Base-by-base conservation (phyloP, 345 rosid genomes). In the Brassica juncea region DNA sequence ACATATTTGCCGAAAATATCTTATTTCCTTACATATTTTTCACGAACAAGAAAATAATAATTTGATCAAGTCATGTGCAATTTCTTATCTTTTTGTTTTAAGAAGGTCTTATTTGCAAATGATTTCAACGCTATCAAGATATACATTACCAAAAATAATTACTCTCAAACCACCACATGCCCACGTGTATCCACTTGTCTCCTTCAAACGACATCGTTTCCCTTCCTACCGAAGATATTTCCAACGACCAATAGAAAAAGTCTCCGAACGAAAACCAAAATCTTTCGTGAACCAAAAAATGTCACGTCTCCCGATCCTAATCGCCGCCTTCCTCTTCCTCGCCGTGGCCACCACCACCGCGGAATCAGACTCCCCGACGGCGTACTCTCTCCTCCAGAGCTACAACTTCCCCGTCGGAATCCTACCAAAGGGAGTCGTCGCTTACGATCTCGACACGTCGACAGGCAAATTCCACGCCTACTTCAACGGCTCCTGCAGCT, bases 401-500 rank as follows among this genome's bases (percentile, higher is more conserved):
- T 93, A 72, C 85, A 85, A 90, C 84, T 93, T 96, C 79, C 98
- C 99, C 0, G 64, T 49, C 32, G 99, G 99, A 42, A 70, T 96
- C 69, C 92, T 96, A 47, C 99, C 99, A 0, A 79, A 86, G 81
- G 99, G 97, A 5, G 83, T 80, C 23, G 64, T 69, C 0, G 84
- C 85, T 14, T 96, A 92, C 81, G 97, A 93, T 70, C 77, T 92
- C 27, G 95, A 96, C 84, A 68, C 14, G 71, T 10, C 67, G 16
- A 93, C 92, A 0, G 97, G 97, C 3, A 75, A 71, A 65, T 96
- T 93, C 86, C 86, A 74, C 16, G 92, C 89, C 59, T 85, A 81
- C 77, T 78, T 85, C 78, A 76, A 84, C 81, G 86, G 87, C 62
- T 81, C 98, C 6, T 96, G 99, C 74, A 86, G 90, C 63, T 92